Base-by-base conservation (phyloP, 345 rosid species). In the Stellera chamaejasme region DNA sequence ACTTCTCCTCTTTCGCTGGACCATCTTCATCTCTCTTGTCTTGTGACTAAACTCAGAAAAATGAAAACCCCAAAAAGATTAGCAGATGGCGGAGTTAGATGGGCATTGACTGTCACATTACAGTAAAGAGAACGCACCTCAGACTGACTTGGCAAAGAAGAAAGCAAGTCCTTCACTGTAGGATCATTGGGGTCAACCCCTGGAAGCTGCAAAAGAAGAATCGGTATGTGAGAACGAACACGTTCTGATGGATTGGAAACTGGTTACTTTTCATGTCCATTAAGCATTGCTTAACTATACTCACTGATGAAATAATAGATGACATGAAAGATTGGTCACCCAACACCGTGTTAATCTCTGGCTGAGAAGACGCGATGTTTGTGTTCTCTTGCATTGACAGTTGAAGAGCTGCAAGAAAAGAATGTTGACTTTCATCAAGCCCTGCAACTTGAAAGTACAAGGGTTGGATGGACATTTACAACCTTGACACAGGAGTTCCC, bases 171-270 rank as follows among this genome's bases (percentile, higher is more conserved):
- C 62, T 79, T 76, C 36, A 87, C 84, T 13, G 82, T 72, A 55
- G 87, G 92, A 68, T 87, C 87, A 62, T 87, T 80, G 26, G 87
- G 84, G 69, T 87, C 90, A 68, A 87, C 90, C 59, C 96, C 90
- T 45, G 92, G 96, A 74, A 87, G 92, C 96, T 87, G 82, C 45
- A 43, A 47, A 47, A 60, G 48, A 19, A 19, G 23, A 19, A 19
- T 19, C 16, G 43, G 50, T 36, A 52, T 62, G 23, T 16, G 0
- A 12, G 62, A 39, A 55, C 45, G 62, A 39, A 55, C 45, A 8
- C 19, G 55, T 13, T 3, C 48, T 32, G 25, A 59, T 7, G 52
- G 50, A 23, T 10, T 13, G 64, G 58, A 61, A 57, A 39, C 54
- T 56, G 14, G 10, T 42, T 58, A 55, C 10, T 19, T 50, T 16